A percentile compares a stretch with the other conserved stretches of the same genome.
Conservation (phyloP, 768 basidiomycete species). For the Stropharia rugosoannulata region DNA sequence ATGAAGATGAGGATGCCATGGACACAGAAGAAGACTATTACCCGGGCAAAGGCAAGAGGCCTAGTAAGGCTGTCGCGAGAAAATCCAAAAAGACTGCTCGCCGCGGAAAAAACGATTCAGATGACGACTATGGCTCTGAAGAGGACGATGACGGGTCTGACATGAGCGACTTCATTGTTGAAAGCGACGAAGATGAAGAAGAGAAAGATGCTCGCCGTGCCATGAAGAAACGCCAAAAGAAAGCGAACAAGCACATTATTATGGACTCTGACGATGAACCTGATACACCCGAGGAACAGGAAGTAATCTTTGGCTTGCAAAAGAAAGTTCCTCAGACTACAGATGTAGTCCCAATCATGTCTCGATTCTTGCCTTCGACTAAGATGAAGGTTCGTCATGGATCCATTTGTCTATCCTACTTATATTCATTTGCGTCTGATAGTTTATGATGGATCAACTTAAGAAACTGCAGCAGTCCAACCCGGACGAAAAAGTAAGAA, state of each 20-base stretch:
- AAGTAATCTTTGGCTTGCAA: conserved; percentile 37
- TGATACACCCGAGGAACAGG: conserved; percentile 38
- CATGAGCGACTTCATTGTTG: conserved; percentile 52
- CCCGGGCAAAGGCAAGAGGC: conserved; percentile 27
- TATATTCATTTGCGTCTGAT: not conserved
- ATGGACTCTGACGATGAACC: conserved; percentile 45
- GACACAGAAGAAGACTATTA: conserved; percentile 28
- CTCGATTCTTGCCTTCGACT: conserved; percentile 63
- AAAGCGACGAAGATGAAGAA: conserved; percentile 54
- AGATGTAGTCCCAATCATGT: conserved; percentile 43
- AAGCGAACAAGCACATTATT: conserved; percentile 36
- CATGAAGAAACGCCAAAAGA: conserved; percentile 36
- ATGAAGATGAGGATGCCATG: conserved; percentile 18
- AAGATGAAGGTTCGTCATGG: conserved; percentile 65
- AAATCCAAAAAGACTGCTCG: conserved; percentile 11
- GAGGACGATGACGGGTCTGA: conserved; percentile 41
- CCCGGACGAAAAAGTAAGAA: conserved; percentile 60
- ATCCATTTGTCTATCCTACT: not conserved
- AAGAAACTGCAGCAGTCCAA: conserved; percentile 39
- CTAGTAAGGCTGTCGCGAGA: conserved; percentile 16
- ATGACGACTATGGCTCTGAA: conserved; percentile 29
- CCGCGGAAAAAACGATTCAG: conserved; percentile 20
- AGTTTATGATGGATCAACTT: conserved; percentile 64
- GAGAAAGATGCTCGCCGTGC: conserved; percentile 42
- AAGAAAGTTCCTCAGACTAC: conserved; percentile 24